A percentile compares a stretch with the other conserved stretches of the same genome.
Conservation (phyloP, 306 rosid species). For the Cucurbita maxima region DNA sequence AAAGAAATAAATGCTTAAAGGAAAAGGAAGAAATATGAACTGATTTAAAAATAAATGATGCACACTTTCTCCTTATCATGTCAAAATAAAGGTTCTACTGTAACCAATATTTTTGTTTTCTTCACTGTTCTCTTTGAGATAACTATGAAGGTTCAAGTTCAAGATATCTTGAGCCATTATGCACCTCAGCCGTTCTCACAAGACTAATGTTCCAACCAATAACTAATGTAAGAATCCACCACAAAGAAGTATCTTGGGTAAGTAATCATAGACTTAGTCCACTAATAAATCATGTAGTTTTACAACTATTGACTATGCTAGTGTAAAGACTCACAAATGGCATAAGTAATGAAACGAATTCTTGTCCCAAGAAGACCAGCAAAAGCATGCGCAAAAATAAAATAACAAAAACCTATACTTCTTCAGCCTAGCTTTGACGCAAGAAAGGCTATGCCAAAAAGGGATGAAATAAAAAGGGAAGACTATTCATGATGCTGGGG, state of each 20-base stretch:
- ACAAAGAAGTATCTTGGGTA: background rate
- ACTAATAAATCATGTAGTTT: background rate
- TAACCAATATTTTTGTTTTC: background rate
- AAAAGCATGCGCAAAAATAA: background rate
- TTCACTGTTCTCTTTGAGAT: background rate
- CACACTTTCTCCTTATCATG: background rate
- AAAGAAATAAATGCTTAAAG: constrained; percentile 11
- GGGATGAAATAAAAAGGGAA: background rate
- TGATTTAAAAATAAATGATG: background rate
- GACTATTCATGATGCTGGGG: too few relatives aligned
- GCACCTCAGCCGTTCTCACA: background rate
- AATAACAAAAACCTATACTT: background rate
- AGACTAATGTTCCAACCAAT: background rate
- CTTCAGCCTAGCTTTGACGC: background rate
- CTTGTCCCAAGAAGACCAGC: background rate
- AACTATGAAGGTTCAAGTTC: background rate
- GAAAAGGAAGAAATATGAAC: constrained; percentile 2
- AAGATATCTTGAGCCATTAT: background rate
- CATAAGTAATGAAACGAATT: background rate
- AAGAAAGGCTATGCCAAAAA: background rate
- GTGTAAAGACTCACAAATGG: background rate
- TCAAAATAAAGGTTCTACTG: background rate
- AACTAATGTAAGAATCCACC: background rate
- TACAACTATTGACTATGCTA: background rate
- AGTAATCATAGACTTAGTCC: background rate